These are phyloP conservation scores for Fraxinus angustifolia DNA, from an alignment of 305 asterid genomes.

Conservation along the genomic window DNA sequence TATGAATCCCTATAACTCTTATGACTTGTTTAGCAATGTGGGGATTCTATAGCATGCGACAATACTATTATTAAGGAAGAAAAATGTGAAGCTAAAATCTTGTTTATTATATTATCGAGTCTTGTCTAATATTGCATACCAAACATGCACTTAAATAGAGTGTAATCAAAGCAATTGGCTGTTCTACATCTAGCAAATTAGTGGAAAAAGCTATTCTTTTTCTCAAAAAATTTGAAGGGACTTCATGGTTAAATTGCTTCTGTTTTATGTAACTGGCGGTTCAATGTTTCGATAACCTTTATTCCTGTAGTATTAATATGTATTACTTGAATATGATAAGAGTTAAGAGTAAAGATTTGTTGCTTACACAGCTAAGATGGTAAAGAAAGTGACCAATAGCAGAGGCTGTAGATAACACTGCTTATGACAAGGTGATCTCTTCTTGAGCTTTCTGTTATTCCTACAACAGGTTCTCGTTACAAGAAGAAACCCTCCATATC, in stretches of 20 bases:
- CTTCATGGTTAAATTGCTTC: not conserved
- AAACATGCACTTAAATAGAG: not conserved
- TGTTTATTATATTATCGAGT: not conserved
- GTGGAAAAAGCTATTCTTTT: not conserved
- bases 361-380: slow-evolving; percentile 65
- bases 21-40: not conserved
- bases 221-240: not conserved
- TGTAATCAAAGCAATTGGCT: not conserved
- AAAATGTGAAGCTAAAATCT: not conserved
- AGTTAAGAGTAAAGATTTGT: not conserved
- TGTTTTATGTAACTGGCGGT: not conserved
- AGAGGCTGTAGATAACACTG: slow-evolving; percentile 41
- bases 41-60: not conserved
- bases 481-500: slow-evolving; percentile 48
- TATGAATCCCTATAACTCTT: not conserved
- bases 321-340: not conserved
- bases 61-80: not conserved
- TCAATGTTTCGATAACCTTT: not conserved
- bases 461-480: slow-evolving; percentile 30
- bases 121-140: not conserved
- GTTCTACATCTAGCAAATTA: not conserved
- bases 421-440: slow-evolving; percentile 33
- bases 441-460: slow-evolving; percentile 35
- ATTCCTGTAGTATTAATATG: not conserved
- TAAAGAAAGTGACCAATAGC: slow-evolving; percentile 46